Conservation (phyloP, 805 yeast species). For the Ogataea populi-albae region DNA sequence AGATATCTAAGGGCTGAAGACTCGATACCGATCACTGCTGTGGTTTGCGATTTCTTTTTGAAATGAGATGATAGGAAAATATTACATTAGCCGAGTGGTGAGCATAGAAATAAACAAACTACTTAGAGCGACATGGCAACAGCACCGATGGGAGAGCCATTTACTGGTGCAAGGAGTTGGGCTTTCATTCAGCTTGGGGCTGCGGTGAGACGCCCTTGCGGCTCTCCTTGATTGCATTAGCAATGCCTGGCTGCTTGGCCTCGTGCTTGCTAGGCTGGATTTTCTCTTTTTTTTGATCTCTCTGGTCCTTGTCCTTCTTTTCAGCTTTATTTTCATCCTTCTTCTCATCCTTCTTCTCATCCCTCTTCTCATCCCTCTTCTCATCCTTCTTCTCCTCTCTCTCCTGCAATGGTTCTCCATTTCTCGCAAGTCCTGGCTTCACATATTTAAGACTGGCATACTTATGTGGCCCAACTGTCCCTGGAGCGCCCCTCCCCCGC, state of each 20-base stretch:
- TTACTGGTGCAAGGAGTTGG: slow-evolving; percentile 11
- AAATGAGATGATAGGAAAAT: too few species aligned
- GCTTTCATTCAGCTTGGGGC: slow-evolving; percentile 5
- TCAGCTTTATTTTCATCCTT: slow-evolving; percentile 3
- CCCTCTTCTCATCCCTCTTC: slow-evolving; percentile 5
- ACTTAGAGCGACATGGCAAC: too few species aligned
- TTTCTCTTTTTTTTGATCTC: not conserved
- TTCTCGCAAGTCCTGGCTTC: slow-evolving; percentile 23
- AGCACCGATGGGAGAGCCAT: too few species aligned
- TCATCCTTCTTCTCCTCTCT: slow-evolving; percentile 4
- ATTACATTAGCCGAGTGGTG: too few species aligned
- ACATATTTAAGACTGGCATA: slow-evolving; percentile 22
- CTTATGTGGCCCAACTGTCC: slow-evolving; percentile 6
- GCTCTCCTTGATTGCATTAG: slow-evolving; percentile 4
- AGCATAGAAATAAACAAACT: too few species aligned
- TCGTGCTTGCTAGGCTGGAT: not conserved
- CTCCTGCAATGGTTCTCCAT: slow-evolving; percentile 5
- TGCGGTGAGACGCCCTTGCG: not conserved
- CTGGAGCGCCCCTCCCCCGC: slow-evolving; percentile 3
- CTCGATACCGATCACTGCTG: slow-evolving; percentile 41
- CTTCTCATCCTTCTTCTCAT: slow-evolving; percentile 11
- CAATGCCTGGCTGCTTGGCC: slow-evolving; percentile 3
- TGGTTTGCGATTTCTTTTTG: slow-evolving; percentile 23
- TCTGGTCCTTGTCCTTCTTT: slow-evolving; percentile 1
- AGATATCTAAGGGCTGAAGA: slow-evolving; percentile 19